A percentile compares a stretch with the other conserved stretches of the same genome.
These are phyloP conservation scores for Kwoniella newhampshirensis DNA, from an alignment of 768 basidiomycete species.

Conservation along the genomic window DNA sequence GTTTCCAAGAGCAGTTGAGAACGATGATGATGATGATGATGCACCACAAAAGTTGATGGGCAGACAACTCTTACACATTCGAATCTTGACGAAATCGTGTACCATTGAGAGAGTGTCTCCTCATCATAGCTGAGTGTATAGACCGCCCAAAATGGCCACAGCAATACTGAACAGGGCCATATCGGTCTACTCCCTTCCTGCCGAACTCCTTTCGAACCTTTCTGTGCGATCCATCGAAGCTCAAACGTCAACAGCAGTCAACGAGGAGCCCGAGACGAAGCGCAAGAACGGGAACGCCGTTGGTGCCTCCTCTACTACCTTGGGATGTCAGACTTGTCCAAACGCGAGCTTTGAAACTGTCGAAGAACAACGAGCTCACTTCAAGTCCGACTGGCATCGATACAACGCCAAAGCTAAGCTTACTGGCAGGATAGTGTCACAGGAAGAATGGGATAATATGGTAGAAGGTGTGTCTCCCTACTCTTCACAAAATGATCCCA, in stretches of 20 bases:
- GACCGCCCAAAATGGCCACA: background rate
- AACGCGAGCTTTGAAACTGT: slow-evolving; percentile 70
- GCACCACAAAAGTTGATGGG: too few species aligned
- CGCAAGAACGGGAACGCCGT: background rate
- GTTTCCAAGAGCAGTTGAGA: too few species aligned
- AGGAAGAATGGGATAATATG: slow-evolving; percentile 70
- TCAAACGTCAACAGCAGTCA: slow-evolving; percentile 5
- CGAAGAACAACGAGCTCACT: slow-evolving; percentile 80
- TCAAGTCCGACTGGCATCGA: slow-evolving; percentile 94
- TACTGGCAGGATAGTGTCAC: slow-evolving; percentile 61
- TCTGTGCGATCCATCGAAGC: slow-evolving; percentile 66
- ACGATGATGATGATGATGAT: too few species aligned
- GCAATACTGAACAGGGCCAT: slow-evolving; percentile 32
- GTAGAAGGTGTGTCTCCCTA: slow-evolving; percentile 66
- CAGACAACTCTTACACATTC: too few species aligned
- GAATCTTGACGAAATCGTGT: too few species aligned
- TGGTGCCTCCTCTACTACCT: slow-evolving; percentile 5
- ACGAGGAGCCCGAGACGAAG: slow-evolving; percentile 26
- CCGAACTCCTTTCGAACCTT: slow-evolving; percentile 67
- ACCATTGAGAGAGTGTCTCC: too few species aligned
- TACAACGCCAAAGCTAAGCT: slow-evolving; percentile 86
- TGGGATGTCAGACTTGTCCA: slow-evolving; percentile 49
- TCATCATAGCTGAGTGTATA: too few species aligned
- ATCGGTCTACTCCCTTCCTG: slow-evolving; percentile 67
- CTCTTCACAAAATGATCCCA: background rate